Evolutionary conservation across 345 rosid species (phyloP), one percentile per base, ranked within the genome.

Genomic region (Bruguiera sexangula): DNA sequence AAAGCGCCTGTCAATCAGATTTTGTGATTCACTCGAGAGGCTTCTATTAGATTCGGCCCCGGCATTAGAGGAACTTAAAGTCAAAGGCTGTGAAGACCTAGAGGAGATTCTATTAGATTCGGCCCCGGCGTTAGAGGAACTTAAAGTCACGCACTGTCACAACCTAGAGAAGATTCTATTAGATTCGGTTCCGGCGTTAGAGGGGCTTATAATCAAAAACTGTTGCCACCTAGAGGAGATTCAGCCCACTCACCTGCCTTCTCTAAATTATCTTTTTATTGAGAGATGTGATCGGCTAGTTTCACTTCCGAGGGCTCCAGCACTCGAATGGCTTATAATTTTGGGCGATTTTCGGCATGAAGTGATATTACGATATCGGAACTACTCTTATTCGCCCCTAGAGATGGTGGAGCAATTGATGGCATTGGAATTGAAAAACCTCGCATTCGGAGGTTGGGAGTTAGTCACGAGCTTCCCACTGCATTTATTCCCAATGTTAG

Each of bases 181-280:
- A n/a, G n/a, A n/a, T n/a, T n/a, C n/a, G n/a, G n/a, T n/a, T n/a
- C n/a, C 8, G 36, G 6, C 0, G 36, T 5, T 32, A 6, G 1
- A 32, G 7, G 0, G 1, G 6, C 36, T 32, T 32, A 6, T 0
- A 32, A 32, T 6, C 36, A 6, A 1, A 19, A 32, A 65, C 31
- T 82, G 85, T 69, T 76, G 75, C 22, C 43, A 73, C 26, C 73
- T 81, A 5, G 64, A 6, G 0, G 63, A 72, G 30, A 52, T n/a
- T 27, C 53, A 79, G 27, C 85, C 87, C 0, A 67, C 16, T 29
- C 18, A 20, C 37, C 82, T 84, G 64, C 79, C 80, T 67, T 79
- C 67, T 20, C 59, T 81, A 30, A 50, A 16, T 1, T 58, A 54
- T 24, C 73, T 84, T 57, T 69, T 59, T 9, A 72, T 84, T 60